A percentile compares a stretch with the other conserved stretches of the same genome.
Evolutionary conservation across 768 basidiomycete species (phyloP).

Genomic region (Trametes cingulata): DNA sequence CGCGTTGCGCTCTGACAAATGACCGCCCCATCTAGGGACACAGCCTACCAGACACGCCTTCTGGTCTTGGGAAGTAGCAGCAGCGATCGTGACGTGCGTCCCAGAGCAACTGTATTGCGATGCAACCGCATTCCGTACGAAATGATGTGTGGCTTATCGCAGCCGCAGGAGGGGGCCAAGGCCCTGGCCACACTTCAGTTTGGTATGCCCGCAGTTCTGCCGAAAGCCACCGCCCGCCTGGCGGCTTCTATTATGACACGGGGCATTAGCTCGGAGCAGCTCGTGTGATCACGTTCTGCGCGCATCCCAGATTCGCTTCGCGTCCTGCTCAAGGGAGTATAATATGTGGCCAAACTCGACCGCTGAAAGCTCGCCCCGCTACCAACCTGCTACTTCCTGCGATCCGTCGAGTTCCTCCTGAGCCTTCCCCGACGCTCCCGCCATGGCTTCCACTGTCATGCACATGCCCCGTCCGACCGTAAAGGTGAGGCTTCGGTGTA

Average conservation of each 20-base stretch:
- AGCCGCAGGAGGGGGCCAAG: background rate
- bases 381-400: slow-evolving; percentile 6
- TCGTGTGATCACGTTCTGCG: slow-evolving; percentile 24
- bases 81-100: slow-evolving; percentile 1
- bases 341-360: slow-evolving; percentile 11
- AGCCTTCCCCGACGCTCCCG: background rate
- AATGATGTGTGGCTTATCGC: slow-evolving; percentile 18
- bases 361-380: background rate
- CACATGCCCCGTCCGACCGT: slow-evolving; percentile 15
- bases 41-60: background rate
- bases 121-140: background rate
- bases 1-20: background rate
- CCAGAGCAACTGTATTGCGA: background rate
- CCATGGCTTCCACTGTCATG: slow-evolving; percentile 11
- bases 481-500: slow-evolving; percentile 12
- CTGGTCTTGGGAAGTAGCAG: slow-evolving; percentile 1
- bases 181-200: background rate
- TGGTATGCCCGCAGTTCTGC: slow-evolving; percentile 24
- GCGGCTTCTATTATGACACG: slow-evolving; percentile 24
- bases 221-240: slow-evolving; percentile 21
- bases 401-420: background rate
- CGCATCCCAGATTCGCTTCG: slow-evolving; percentile 19
- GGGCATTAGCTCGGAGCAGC: slow-evolving; percentile 17
- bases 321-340: slow-evolving; percentile 13
- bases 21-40: too few relatives aligned